A percentile compares a stretch with the other conserved stretches of the same genome.
These are phyloP conservation scores for Dactylonectria macrodidyma DNA, from an alignment of 2,329 filamentous ascomycete species.

Conservation along the genomic window DNA sequence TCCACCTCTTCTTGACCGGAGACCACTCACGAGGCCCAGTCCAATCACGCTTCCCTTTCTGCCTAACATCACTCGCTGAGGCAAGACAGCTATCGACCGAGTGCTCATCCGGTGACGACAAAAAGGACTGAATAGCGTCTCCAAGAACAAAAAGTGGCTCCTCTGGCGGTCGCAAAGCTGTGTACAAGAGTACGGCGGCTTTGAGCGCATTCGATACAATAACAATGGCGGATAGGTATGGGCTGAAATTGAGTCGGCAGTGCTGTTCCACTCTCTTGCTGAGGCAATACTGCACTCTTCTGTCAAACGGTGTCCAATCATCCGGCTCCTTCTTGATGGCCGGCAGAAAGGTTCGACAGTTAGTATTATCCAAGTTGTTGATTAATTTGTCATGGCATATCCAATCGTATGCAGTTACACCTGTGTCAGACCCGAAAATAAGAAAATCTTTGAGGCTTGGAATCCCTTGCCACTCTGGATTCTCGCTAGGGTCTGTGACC, in stretches of 20 bases:
- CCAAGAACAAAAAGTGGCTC: slow-evolving; percentile 27
- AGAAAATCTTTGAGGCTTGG: not conserved
- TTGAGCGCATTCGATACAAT: slow-evolving; percentile 23
- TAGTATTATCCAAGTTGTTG: too few relatives aligned
- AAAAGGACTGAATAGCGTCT: slow-evolving; percentile 28
- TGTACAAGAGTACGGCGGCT: slow-evolving; percentile 14
- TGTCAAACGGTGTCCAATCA: slow-evolving; percentile 15
- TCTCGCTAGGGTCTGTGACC: slow-evolving; percentile 1
- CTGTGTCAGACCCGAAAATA: not conserved
- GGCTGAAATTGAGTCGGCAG: slow-evolving; percentile 24
- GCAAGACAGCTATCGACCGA: slow-evolving; percentile 27
- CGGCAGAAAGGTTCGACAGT: not conserved
- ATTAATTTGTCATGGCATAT: not conserved
- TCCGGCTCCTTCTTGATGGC: slow-evolving; percentile 2
- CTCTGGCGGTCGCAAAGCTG: slow-evolving; percentile 8
- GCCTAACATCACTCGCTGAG: slow-evolving; percentile 4
- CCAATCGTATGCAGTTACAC: slow-evolving; percentile 1
- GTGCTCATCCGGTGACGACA: slow-evolving; percentile 3
- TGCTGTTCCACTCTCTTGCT: slow-evolving; percentile 14
- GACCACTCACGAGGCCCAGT: slow-evolving; percentile 6
- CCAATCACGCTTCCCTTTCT: not conserved
- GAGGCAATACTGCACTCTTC: slow-evolving; percentile 16
- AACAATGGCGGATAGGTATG: not conserved
- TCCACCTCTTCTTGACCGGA: slow-evolving; percentile 2
- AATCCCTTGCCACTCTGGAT: not conserved